Base-by-base conservation (phyloP, 148 eudicot species). In the Salicornia ramosissima region DNA sequence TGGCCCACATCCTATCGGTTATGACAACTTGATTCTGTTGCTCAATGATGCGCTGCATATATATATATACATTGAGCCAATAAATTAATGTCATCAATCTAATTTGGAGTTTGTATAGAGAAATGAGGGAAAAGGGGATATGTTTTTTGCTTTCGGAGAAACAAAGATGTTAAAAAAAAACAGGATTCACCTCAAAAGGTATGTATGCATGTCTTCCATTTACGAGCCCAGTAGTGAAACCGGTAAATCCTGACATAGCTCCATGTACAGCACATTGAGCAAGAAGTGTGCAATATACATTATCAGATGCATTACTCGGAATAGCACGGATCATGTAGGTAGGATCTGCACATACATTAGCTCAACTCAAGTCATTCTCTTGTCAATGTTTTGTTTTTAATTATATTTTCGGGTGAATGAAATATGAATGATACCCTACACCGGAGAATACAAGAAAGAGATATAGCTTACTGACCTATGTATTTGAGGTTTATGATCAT, bases 1-100 rank as follows among this genome's bases (percentile, higher is more conserved):
- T 53, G 0, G 92, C 92, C 92, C 92, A 85, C 89, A 87, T 82
- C 71, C 89, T 83, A 76, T 85, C 92, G 1, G 88, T 84, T 61
- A 82, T 82, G 71, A 84, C 83, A 13, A 84, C 85, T 45, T 79
- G 66, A 67, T 84, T 77, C 69, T 79, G 87, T 29, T 74, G 67
- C 81, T 84, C 87, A 9, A 18, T 84, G 5, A 84, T 69, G 22
- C 85, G 70, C 87, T 84, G 87, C 74, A 66, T 42, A 67, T 14
- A 1, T 77, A 61, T 64, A 91, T n/a, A n/a, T n/a, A n/a, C n/a
- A n/a, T n/a, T n/a, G n/a, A n/a, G n/a, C n/a, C n/a, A n/a, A n/a
- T n/a, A n/a, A n/a, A n/a, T n/a, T n/a, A n/a, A n/a, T n/a, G n/a
- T n/a, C n/a, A n/a, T n/a, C n/a, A n/a, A n/a, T n/a, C n/a, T n/a